Percentiles rank a stretch among this genome's conserved stretches.
Evolutionary conservation across 2,329 filamentous ascomycete genomes (phyloP).

Genomic region (Cladosporium sp.): DNA sequence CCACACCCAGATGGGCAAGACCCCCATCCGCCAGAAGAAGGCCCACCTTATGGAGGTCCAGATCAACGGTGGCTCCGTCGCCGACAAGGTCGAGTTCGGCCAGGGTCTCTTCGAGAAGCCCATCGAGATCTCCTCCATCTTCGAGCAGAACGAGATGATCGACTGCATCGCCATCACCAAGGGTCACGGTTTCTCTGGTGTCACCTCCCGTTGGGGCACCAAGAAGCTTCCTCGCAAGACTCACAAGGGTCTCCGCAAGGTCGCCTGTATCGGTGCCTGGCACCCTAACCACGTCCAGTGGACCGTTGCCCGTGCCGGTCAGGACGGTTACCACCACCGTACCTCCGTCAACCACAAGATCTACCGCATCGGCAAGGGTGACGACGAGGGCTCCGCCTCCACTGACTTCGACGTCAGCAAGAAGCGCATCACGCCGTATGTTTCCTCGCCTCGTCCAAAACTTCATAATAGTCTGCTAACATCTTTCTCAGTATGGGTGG

Average conservation of each 20-base stretch:
- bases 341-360: slow-evolving; percentile 99
- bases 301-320: slow-evolving; percentile 99
- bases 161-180: slow-evolving; percentile 99
- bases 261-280: slow-evolving; percentile 99
- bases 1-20: slow-evolving; percentile 99
- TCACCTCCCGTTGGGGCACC: slow-evolving; percentile 97
- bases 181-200: slow-evolving; percentile 97
- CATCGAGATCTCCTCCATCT: slow-evolving; percentile 85
- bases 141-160: slow-evolving; percentile 99
- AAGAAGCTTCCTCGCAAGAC: slow-evolving; percentile 99
- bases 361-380: slow-evolving; percentile 94
- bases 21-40: slow-evolving; percentile 99
- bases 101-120: slow-evolving; percentile 99
- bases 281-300: slow-evolving; percentile 99
- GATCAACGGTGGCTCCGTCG: slow-evolving; percentile 93
- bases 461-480: slow-evolving; percentile 34
- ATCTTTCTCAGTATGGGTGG: slow-evolving; percentile 72
- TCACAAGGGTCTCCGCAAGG: slow-evolving; percentile 99
- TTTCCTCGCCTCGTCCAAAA: slow-evolving; percentile 31
- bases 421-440: slow-evolving; percentile 99
- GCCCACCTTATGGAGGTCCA: slow-evolving; percentile 99
- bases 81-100: slow-evolving; percentile 96
- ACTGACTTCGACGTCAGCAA: slow-evolving; percentile 96
- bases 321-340: slow-evolving; percentile 99
- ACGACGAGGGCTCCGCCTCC: slow-evolving; percentile 84